Base-by-base conservation (phyloP, 2,329 filamentous ascomycete genomes). In the Juglanconis sp. region DNA sequence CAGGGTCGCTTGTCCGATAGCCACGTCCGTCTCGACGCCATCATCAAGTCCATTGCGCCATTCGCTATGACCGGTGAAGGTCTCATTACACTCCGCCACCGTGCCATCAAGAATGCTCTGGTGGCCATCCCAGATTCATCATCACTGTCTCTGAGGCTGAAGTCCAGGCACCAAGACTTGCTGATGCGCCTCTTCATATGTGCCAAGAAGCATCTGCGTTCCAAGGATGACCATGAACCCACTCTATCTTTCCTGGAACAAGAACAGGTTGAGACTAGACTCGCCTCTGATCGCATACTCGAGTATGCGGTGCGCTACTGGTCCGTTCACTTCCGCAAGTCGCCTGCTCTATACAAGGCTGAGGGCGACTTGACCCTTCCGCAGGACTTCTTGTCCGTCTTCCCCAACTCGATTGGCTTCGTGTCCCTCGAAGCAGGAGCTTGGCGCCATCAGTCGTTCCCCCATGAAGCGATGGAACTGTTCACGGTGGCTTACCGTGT, bases 291-390 rank as follows among this genome's bases (percentile, higher is more conserved):
- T 30, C 36, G 51, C 51, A 44, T 53, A 32, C 51, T 53, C 1
- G 51, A 53, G 51, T 44, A 53, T 53, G 40, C 51, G 31, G 38
- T 53, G 38, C 51, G 51, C 51, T 53, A 53, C 51, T 53, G 51
- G 51, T 35, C 51, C 3, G 38, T 53, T 38, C 51, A 53, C 15
- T 53, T 53, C 36, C 51, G 38, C 2, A 53, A 53, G 38, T 53
- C 51, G 10, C 51, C 51, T 30, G 36, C 35, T 15, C 38, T 53
- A 15, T 32, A 44, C 35, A 53, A 53, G 51, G n/a, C 36, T 15
- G 34, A 53, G 11, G 51, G 51, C 7, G 36, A 44, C 36, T 15
- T 53, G 51, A 35, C 31, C 8, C 36, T 53, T n/a, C 51, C 51
- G 7, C 38, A 53, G 51, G 51, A 53, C 17, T 53, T 53, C 30